These are phyloP conservation scores for Micromonas commoda DNA, from an alignment of 139 green algal species.

Conservation along the genomic window DNA sequence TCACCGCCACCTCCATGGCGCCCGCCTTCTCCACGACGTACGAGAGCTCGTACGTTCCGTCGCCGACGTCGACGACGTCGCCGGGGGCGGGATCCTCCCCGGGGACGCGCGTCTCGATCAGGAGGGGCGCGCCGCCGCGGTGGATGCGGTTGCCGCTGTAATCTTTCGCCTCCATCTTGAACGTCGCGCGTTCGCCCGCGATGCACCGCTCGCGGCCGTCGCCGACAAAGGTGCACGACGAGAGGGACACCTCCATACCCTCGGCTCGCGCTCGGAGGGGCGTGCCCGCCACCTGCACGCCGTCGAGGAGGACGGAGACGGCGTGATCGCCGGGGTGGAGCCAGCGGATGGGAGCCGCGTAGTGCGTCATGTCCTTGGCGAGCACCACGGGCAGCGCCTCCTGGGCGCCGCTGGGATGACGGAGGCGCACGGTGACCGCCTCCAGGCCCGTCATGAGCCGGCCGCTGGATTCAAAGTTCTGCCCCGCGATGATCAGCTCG, in stretches of 20 bases:
- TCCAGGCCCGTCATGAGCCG: conserved; percentile 16
- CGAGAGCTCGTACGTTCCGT: conserved; percentile 11
- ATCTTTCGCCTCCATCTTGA: conserved; percentile 12
- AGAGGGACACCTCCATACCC: conserved; percentile 3
- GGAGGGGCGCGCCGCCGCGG: neutral
- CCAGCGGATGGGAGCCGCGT: conserved; percentile 5
- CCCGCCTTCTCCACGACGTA: conserved; percentile 6
- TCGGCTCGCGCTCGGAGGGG: neutral
- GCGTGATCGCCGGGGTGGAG: neutral
- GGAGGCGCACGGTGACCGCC: neutral
- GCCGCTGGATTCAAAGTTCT: neutral
- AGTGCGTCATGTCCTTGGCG: conserved; percentile 1
- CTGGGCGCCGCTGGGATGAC: neutral
- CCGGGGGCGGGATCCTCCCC: neutral
- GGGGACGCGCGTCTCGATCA: neutral
- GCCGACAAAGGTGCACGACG: neutral
- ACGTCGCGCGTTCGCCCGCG: conserved; percentile 6
- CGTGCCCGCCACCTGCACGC: conserved; percentile 3
- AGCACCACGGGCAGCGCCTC: neutral
- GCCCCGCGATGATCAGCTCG: neutral
- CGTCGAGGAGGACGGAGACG: conserved; percentile 14
- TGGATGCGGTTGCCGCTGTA: conserved; percentile 19
- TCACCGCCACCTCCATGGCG: neutral
- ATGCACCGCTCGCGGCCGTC: neutral
- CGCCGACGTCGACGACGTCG: neutral